phyloP scores from a whole-genome alignment of 331 rosid genomes.

The Quercus phellos region DNA sequence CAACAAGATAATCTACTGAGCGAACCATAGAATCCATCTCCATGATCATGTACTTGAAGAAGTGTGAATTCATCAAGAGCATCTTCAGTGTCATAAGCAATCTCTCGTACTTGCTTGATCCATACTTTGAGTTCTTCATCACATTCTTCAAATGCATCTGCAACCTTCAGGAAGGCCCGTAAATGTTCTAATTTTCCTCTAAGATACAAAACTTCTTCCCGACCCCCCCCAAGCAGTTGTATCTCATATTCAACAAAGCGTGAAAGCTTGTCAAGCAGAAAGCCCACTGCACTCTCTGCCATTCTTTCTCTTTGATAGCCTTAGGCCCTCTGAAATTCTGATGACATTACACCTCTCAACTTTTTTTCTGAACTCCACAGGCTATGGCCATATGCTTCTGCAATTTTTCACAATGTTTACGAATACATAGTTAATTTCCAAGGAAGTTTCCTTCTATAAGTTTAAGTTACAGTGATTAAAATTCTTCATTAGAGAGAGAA shows the following conservation, averaged over 20 bases:
- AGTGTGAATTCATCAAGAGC: constrained; percentile 26
- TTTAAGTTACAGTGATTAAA: too few species aligned
- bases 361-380: too few species aligned
- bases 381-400: too few species aligned
- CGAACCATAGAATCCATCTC: constrained; percentile 9
- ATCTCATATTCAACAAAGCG: constrained; percentile 16
- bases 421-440: too few species aligned
- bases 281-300: constrained; percentile 32
- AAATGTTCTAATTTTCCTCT: constrained; percentile 29
- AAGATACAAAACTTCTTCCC: constrained; percentile 24
- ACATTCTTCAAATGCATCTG: constrained; percentile 30
- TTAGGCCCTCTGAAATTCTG: background rate
- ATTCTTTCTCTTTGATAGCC: background rate
- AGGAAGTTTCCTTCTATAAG: too few species aligned
- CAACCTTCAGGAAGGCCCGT: constrained; percentile 28
- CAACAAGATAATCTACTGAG: constrained; percentile 26
- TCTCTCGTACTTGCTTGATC: constrained; percentile 33
- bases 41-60: constrained; percentile 25
- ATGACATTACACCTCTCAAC: too few species aligned
- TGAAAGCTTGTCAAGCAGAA: constrained; percentile 26
- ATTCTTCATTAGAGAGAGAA: too few species aligned
- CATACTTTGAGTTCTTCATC: constrained; percentile 34
- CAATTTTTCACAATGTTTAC: too few species aligned
- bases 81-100: constrained; percentile 32
- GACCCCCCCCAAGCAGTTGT: constrained; percentile 12